phyloP scores from a whole-genome alignment of 345 rosid genomes.

The Camelina laxa region DNA sequence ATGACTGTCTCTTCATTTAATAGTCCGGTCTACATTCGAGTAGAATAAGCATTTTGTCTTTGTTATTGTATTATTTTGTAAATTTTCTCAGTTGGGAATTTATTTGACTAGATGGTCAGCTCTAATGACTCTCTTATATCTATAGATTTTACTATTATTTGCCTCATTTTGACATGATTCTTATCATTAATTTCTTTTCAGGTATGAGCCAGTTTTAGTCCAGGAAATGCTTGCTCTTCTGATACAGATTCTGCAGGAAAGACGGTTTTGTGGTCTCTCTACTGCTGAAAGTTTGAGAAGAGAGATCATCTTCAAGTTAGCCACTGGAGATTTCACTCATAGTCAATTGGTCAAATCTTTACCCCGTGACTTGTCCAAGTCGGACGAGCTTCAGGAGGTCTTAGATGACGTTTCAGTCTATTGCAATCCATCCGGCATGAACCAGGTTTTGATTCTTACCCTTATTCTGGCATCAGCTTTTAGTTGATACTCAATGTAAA shows the following conservation, averaged over 20 bases:
- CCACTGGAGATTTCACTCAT: constrained; percentile 90
- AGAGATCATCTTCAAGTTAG: constrained; percentile 82
- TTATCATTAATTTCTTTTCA: constrained; percentile 44
- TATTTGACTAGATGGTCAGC: constrained; percentile 27
- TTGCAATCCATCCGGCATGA: constrained; percentile 84
- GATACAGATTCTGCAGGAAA: constrained; percentile 86
- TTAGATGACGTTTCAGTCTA: constrained; percentile 73
- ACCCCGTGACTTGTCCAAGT: constrained; percentile 85
- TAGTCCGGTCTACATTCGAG: background rate
- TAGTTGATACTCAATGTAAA: constrained; percentile 31
- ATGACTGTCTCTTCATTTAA: constrained; percentile 12
- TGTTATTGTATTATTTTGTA: background rate
- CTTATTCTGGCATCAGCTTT: constrained; percentile 28
- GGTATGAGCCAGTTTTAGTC: constrained; percentile 84
- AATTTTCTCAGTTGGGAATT: background rate
- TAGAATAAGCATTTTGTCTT: constrained; percentile 20
- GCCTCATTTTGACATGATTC: constrained; percentile 27
- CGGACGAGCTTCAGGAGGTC: constrained; percentile 74
- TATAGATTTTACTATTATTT: background rate
- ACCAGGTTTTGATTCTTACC: constrained; percentile 67
- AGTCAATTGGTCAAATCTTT: constrained; percentile 87
- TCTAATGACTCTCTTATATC: constrained; percentile 18
- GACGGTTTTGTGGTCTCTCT: constrained; percentile 81
- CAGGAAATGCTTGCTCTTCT: constrained; percentile 90
- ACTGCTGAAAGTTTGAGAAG: constrained; percentile 82